Conservation (phyloP, 257 asterid genomes). For the Ajuga chamaepitys region DNA sequence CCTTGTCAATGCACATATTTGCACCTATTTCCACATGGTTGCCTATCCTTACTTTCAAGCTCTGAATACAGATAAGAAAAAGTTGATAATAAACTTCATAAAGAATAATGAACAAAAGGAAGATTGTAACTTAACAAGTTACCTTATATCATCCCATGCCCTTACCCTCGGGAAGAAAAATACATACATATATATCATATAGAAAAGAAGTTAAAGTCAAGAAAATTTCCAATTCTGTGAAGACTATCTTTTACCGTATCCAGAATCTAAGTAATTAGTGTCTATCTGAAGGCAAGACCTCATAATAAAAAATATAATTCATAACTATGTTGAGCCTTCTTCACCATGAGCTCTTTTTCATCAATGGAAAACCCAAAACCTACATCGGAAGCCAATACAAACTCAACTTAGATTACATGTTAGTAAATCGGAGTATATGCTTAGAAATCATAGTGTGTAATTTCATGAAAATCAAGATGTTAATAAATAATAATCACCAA, state of each 20-base stretch:
- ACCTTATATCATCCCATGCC: neutral
- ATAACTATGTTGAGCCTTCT: conserved; percentile 83
- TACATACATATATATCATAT: too few relatives aligned
- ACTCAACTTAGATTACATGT: neutral
- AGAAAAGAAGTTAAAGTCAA: neutral
- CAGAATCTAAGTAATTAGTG: neutral
- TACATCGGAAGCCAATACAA: conserved; percentile 18
- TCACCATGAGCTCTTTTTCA: conserved; percentile 67
- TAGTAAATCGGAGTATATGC: neutral
- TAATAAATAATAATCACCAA: conserved; percentile 3
- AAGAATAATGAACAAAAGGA: neutral
- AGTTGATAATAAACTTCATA: neutral
- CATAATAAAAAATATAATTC: neutral
- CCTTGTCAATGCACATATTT: conserved; percentile 85
- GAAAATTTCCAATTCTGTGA: neutral
- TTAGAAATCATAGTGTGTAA: neutral
- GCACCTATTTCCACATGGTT: conserved; percentile 89
- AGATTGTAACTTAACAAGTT: neutral
- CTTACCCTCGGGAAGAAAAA: neutral
- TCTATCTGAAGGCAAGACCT: neutral
- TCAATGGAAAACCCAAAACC: conserved; percentile 82
- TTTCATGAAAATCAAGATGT: neutral
- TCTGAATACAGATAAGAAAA: conserved; percentile 28
- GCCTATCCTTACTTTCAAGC: conserved; percentile 62
- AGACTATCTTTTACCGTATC: neutral